These are phyloP conservation scores for Dianthus caryophyllus DNA, from an alignment of 148 eudicot genomes.

Conservation along the genomic window DNA sequence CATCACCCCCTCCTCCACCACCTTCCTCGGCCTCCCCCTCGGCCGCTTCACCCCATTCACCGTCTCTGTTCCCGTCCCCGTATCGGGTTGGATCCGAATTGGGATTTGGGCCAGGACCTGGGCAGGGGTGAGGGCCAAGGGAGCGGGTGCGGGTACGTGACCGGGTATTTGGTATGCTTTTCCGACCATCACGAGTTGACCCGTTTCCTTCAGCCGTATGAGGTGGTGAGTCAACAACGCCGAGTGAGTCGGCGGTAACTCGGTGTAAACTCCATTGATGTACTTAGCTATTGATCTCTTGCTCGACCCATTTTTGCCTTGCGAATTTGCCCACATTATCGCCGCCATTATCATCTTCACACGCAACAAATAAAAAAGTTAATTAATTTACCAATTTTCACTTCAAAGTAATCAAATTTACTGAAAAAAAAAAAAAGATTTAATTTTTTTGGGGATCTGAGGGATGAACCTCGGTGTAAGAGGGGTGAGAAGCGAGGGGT, in stretches of 20 bases:
- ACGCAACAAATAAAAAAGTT: not conserved
- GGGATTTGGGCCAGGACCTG: not conserved
- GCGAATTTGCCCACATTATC: conserved; percentile 33
- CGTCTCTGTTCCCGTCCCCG: not conserved
- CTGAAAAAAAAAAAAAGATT: not conserved
- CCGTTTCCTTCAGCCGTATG: conserved; percentile 39
- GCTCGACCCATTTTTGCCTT: conserved; percentile 50
- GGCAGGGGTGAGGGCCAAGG: conserved; percentile 25
- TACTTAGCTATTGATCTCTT: conserved; percentile 56
- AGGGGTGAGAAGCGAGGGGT: conserved; percentile 29
- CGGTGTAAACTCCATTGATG: conserved; percentile 44
- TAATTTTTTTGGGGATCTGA: not conserved
- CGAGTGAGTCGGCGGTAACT: conserved; percentile 62
- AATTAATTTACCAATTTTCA: not conserved
- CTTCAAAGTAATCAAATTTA: not conserved
- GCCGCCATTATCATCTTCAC: conserved; percentile 74
- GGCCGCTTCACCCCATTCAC: not conserved
- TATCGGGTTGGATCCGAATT: not conserved
- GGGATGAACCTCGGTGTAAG: conserved; percentile 32
- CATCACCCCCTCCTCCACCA: no score
- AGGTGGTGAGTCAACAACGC: conserved; percentile 63
- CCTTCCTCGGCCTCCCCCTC: no score
- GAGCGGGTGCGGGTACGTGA: conserved; percentile 26
- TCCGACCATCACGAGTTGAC: conserved; percentile 53
- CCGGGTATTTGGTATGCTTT: conserved; percentile 51